These are phyloP conservation scores for Collybiopsis confluens DNA, from an alignment of 768 basidiomycete species.

Conservation along the genomic window DNA sequence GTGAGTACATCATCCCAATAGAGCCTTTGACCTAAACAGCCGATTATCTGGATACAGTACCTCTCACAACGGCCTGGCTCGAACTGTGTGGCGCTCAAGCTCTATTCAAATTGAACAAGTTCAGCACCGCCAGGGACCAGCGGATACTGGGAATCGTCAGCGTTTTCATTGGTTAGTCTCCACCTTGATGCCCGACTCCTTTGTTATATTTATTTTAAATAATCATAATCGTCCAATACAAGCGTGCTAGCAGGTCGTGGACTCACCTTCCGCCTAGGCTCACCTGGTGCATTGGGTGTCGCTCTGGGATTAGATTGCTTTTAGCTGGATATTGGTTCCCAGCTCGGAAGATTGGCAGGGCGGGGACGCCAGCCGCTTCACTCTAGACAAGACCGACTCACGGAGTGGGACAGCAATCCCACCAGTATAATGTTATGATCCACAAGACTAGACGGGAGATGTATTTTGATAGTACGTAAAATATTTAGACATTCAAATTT, in stretches of 20 bases:
- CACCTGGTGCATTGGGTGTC: conserved; percentile 40
- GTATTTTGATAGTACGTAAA: too few species aligned
- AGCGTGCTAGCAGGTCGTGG: conserved; percentile 41
- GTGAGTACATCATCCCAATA: conserved; percentile 20
- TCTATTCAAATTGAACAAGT: conserved; percentile 36
- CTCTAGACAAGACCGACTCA: too few species aligned
- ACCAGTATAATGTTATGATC: too few species aligned
- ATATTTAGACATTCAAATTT: too few species aligned
- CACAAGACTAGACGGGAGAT: too few species aligned
- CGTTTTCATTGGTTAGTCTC: conserved; percentile 43
- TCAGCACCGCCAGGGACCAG: conserved; percentile 45
- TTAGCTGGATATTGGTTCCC: conserved; percentile 45
- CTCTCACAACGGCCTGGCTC: conserved; percentile 64
- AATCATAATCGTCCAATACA: background rate
- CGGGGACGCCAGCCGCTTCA: background rate
- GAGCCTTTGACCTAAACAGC: background rate
- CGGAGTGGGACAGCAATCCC: too few species aligned
- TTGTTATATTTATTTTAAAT: too few species aligned
- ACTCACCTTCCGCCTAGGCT: conserved; percentile 37
- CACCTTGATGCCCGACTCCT: background rate
- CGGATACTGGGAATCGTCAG: conserved; percentile 40
- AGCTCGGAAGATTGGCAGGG: background rate
- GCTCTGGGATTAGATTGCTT: conserved; percentile 38
- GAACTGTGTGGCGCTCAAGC: conserved; percentile 59
- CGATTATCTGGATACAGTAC: too few species aligned